These are phyloP conservation scores for Sphaceloma murrayae DNA, from an alignment of 2,329 filamentous ascomycete genomes.

Conservation along the genomic window DNA sequence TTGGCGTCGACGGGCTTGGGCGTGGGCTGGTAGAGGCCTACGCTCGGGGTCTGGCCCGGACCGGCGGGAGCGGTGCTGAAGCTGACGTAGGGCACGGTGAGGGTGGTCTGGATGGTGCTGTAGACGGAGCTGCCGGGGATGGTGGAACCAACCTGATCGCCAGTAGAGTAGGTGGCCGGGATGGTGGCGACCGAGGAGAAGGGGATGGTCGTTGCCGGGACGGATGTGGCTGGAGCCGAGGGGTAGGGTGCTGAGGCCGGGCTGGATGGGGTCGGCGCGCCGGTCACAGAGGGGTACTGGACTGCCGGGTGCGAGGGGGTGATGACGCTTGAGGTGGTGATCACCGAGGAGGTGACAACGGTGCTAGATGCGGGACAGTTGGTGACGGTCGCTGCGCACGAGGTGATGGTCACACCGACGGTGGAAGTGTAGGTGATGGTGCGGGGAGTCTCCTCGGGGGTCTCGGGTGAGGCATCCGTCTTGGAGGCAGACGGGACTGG, in stretches of 20 bases:
- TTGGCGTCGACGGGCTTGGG: constrained; percentile 26
- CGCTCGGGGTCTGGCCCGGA: constrained; percentile 22
- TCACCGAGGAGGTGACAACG: constrained; percentile 19
- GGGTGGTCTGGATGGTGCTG: constrained; percentile 30
- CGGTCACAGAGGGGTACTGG: constrained; percentile 9
- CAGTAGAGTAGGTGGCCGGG: constrained; percentile 31
- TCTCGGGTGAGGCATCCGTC: constrained; percentile 18
- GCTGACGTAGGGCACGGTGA: constrained; percentile 39
- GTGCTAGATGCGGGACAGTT: constrained; percentile 24
- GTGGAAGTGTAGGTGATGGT: constrained; percentile 25
- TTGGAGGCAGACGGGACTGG: constrained; percentile 19
- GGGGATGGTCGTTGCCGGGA: constrained; percentile 33
- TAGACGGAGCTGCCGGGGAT: constrained; percentile 27
- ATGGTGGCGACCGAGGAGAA: constrained; percentile 31
- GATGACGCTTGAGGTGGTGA: constrained; percentile 21
- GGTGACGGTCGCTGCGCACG: constrained; percentile 22
- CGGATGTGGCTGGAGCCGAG: constrained; percentile 11
- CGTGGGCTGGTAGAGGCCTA: constrained; percentile 30
- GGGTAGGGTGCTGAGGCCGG: constrained; percentile 8
- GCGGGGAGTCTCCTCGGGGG: constrained; percentile 11
- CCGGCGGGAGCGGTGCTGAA: constrained; percentile 33
- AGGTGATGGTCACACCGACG: constrained; percentile 23
- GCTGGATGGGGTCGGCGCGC: constrained; percentile 4
- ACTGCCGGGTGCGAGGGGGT: constrained; percentile 20
- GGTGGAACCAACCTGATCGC: constrained; percentile 26